These are phyloP conservation scores for Entomortierella beljakovae DNA, from an alignment of 192 early-diverging fungal genomes.

Conservation along the genomic window DNA sequence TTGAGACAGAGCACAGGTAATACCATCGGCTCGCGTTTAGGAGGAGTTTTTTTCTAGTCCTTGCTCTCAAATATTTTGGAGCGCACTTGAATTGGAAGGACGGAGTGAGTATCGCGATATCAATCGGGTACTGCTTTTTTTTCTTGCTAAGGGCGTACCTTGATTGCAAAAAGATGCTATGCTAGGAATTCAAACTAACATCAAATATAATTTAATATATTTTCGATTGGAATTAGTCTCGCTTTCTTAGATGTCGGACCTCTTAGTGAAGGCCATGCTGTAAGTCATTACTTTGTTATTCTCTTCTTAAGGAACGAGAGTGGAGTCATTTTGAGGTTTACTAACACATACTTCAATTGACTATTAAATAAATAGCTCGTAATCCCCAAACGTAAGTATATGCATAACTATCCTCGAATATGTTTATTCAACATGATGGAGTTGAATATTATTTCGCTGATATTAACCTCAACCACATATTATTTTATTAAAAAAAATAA, in stretches of 20 bases:
- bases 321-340: background rate
- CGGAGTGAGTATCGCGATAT: too few relatives aligned
- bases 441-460: too few relatives aligned
- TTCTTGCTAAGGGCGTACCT: background rate
- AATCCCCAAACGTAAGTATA: slow-evolving; percentile 31
- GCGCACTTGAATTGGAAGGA: too few relatives aligned
- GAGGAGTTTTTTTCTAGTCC: too few relatives aligned
- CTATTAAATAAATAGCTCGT: slow-evolving; percentile 18
- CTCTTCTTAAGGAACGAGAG: background rate
- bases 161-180: background rate
- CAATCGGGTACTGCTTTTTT: too few relatives aligned
- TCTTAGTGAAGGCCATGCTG: slow-evolving; percentile 23
- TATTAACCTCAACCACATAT: background rate
- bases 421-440: too few relatives aligned
- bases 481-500: background rate
- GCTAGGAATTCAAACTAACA: background rate
- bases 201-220: slow-evolving; percentile 75
- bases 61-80: too few relatives aligned
- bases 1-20: slow-evolving; percentile 83
- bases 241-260: slow-evolving; percentile 46
- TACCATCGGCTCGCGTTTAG: slow-evolving; percentile 32
- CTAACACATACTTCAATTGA: background rate
- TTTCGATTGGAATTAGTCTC: slow-evolving; percentile 35
- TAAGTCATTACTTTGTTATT: slow-evolving; percentile 10
- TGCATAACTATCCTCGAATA: too few relatives aligned